Percentiles rank a stretch among this genome's conserved stretches.
These are phyloP conservation scores for Monilinia aucupariae DNA, from an alignment of 2,329 filamentous ascomycete species.

Conservation along the genomic window DNA sequence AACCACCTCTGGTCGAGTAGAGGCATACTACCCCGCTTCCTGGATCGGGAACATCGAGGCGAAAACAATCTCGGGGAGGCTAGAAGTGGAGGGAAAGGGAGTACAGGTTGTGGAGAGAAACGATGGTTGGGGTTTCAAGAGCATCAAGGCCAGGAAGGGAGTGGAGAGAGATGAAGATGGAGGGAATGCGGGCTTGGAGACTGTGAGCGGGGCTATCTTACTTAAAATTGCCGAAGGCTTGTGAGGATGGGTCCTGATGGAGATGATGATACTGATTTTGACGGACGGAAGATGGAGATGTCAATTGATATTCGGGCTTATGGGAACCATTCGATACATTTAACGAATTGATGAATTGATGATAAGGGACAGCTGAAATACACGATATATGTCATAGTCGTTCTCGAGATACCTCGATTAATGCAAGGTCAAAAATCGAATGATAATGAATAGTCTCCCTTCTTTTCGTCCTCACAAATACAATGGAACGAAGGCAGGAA, in stretches of 20 bases:
- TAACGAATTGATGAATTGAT: not conserved
- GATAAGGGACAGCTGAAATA: not conserved
- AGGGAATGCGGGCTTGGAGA: slow-evolving; percentile 22
- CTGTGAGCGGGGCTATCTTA: slow-evolving; percentile 22
- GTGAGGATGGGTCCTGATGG: not conserved
- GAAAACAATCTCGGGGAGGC: slow-evolving; percentile 27
- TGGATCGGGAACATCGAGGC: slow-evolving; percentile 30
- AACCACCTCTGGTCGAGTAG: slow-evolving; percentile 23
- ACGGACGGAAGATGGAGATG: not conserved
- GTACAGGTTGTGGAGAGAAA: slow-evolving; percentile 24
- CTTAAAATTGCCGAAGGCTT: not conserved
- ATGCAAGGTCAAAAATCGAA: not conserved
- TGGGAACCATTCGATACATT: not conserved
- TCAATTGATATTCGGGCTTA: not conserved
- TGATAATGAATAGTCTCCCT: not conserved
- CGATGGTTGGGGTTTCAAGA: slow-evolving; percentile 25
- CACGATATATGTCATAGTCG: not conserved
- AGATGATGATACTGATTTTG: too few species aligned
- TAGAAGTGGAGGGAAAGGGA: slow-evolving; percentile 24
- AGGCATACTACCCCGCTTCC: slow-evolving; percentile 25
- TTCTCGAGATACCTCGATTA: not conserved
- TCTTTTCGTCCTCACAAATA: not conserved
- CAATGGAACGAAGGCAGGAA: not conserved
- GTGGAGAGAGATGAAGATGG: slow-evolving; percentile 25
- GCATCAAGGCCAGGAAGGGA: slow-evolving; percentile 28